These are phyloP conservation scores for Raphanus sativus DNA, from an alignment of 345 rosid genomes.

Conservation along the genomic window DNA sequence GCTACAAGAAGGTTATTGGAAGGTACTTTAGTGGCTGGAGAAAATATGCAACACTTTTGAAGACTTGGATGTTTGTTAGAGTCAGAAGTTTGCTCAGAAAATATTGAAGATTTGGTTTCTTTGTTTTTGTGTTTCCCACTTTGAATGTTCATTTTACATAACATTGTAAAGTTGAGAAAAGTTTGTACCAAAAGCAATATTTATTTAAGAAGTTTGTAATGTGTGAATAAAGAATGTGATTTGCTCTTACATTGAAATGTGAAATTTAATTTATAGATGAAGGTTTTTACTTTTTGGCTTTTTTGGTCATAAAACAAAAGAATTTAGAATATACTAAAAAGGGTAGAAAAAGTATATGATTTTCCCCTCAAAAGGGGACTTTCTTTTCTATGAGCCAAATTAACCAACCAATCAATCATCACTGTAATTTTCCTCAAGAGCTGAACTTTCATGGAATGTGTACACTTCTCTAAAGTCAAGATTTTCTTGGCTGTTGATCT, in stretches of 20 bases:
- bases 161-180: constrained; percentile 7
- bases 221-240: constrained; percentile 28
- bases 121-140: not conserved
- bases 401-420: constrained; percentile 33
- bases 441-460: constrained; percentile 20
- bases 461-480: constrained; percentile 21
- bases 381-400: constrained; percentile 35
- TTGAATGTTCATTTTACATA: constrained; percentile 9
- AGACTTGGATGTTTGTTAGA: constrained; percentile 68
- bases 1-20: constrained; percentile 66
- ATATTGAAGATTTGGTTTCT: constrained; percentile 45
- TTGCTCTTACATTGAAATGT: constrained; percentile 31
- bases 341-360: constrained; percentile 36
- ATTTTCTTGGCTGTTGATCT: constrained; percentile 18
- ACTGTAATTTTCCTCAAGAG: constrained; percentile 42
- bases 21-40: constrained; percentile 83
- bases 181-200: not conserved
- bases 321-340: constrained; percentile 54
- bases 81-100: constrained; percentile 57
- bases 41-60: constrained; percentile 58
- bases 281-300: not conserved
- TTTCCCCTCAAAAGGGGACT: constrained; percentile 32
- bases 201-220: not conserved
- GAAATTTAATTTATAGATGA: constrained; percentile 5
- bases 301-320: constrained; percentile 49